Evolutionary conservation across 495 filamentous ascomycete species (phyloP).

Genomic region (Penicillium paradoxum): DNA sequence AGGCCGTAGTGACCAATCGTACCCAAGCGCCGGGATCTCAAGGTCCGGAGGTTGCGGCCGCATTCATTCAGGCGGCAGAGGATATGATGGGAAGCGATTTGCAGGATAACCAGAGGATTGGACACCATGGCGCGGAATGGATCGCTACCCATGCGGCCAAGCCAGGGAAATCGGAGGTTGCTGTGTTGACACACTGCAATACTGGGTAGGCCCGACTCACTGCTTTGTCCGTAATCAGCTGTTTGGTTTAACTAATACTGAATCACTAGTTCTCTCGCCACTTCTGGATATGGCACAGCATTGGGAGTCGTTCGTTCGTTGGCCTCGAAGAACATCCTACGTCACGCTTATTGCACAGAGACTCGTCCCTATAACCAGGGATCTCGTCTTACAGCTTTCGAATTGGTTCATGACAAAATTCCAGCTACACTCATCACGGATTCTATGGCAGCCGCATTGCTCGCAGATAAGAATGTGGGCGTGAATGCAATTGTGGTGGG

Average conservation of each 20-base stretch:
- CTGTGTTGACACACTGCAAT: slow-evolving; percentile 93
- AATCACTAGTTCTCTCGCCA: slow-evolving; percentile 73
- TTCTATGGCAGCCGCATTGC: slow-evolving; percentile 87
- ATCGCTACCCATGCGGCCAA: slow-evolving; percentile 49
- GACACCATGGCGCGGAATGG: slow-evolving; percentile 78
- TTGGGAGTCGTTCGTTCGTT: slow-evolving; percentile 90
- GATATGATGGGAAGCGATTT: slow-evolving; percentile 85
- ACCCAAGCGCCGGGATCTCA: slow-evolving; percentile 29
- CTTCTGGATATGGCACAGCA: slow-evolving; percentile 93
- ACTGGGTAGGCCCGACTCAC: slow-evolving; percentile 61
- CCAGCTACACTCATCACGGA: slow-evolving; percentile 93
- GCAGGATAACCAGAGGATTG: slow-evolving; percentile 78
- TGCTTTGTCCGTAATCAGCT: slow-evolving; percentile 2
- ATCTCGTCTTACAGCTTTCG: slow-evolving; percentile 89
- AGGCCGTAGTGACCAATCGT: slow-evolving; percentile 45
- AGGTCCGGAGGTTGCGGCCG: slow-evolving; percentile 47
- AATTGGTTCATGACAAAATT: slow-evolving; percentile 87
- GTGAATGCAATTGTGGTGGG: slow-evolving; percentile 89
- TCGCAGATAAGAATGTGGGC: slow-evolving; percentile 54
- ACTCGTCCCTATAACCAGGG: slow-evolving; percentile 98
- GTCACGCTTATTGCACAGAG: slow-evolving; percentile 91
- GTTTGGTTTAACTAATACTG: slow-evolving; percentile 4
- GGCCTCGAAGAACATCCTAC: slow-evolving; percentile 55
- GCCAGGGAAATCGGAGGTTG: slow-evolving; percentile 43
- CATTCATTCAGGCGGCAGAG: slow-evolving; percentile 76